phyloP scores from a whole-genome alignment of 257 asterid species.

The Misopates orontium region DNA sequence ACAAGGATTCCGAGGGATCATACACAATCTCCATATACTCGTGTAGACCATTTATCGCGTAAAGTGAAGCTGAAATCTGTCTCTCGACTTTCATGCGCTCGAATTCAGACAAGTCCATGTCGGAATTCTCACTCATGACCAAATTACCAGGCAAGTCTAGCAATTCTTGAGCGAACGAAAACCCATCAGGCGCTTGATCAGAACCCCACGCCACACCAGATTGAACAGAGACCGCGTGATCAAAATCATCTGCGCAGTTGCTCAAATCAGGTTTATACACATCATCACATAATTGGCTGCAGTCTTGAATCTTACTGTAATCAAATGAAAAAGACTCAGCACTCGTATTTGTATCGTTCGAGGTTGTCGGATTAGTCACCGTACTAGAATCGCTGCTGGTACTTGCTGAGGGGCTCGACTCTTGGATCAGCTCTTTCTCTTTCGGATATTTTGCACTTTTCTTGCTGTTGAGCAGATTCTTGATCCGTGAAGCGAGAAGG shows the following conservation, averaged over 20 bases:
- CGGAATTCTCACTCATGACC: slow-evolving; percentile 7
- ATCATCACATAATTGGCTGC: slow-evolving; percentile 27
- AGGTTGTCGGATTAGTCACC: slow-evolving; percentile 14
- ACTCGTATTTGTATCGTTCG: not conserved
- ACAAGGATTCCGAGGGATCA: slow-evolving; percentile 56
- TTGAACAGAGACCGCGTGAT: slow-evolving; percentile 16
- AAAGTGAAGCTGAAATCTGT: slow-evolving; percentile 79
- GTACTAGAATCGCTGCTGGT: slow-evolving; percentile 8
- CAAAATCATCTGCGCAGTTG: slow-evolving; percentile 32
- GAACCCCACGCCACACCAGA: slow-evolving; percentile 29
- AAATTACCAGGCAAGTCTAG: slow-evolving; percentile 35
- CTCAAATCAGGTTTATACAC: slow-evolving; percentile 63
- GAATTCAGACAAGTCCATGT: slow-evolving; percentile 43
- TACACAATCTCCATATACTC: slow-evolving; percentile 59
- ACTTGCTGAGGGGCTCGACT: slow-evolving; percentile 14
- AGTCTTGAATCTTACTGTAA: not conserved
- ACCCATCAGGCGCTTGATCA: slow-evolving; percentile 22
- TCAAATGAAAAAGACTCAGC: slow-evolving; percentile 25
- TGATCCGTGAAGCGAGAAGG: slow-evolving; percentile 59
- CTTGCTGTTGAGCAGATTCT: slow-evolving; percentile 45
- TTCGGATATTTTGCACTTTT: slow-evolving; percentile 22
- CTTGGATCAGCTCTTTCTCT: slow-evolving; percentile 22
- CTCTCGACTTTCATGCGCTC: slow-evolving; percentile 68
- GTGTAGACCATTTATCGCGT: slow-evolving; percentile 69
- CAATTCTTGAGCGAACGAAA: slow-evolving; percentile 36